Evolutionary conservation across 805 yeast genomes (phyloP).

Genomic region (Myxozyma neotropica): DNA sequence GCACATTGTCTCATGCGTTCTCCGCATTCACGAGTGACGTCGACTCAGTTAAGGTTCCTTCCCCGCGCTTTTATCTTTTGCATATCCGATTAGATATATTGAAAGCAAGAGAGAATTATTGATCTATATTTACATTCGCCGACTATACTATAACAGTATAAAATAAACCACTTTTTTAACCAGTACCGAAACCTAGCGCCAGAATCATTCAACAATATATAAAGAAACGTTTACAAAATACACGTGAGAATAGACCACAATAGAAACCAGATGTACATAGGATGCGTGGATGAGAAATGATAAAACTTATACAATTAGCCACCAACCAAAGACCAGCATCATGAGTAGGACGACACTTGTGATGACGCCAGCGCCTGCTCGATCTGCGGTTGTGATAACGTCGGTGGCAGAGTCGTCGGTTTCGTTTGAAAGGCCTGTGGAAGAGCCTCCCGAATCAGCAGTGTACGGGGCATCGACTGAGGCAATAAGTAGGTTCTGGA

Average conservation of each 20-base stretch:
- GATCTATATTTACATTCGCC: no score
- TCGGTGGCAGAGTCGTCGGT: conserved; percentile 55
- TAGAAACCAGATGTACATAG: neutral
- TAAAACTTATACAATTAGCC: conserved; percentile 16
- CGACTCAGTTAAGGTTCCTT: no score
- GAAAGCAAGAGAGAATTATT: no score
- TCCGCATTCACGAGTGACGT: no score
- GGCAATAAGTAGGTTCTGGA: conserved; percentile 42
- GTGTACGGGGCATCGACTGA: conserved; percentile 51
- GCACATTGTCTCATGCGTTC: no score
- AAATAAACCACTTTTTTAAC: no score
- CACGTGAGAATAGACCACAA: neutral
- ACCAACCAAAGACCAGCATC: conserved; percentile 20
- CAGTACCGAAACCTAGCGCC: no score
- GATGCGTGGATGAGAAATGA: no score
- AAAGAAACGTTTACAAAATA: no score
- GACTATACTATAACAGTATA: no score
- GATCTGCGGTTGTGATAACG: conserved; percentile 14
- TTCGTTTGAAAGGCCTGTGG: conserved; percentile 59
- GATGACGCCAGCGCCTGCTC: conserved; percentile 30
- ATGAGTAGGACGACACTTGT: conserved; percentile 14
- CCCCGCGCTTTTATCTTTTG: no score
- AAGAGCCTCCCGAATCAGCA: conserved; percentile 44
- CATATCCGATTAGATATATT: no score
- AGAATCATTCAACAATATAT: neutral